Evolutionary conservation across 768 basidiomycete species (phyloP).

Genomic region (Pleurotus giganteus): DNA sequence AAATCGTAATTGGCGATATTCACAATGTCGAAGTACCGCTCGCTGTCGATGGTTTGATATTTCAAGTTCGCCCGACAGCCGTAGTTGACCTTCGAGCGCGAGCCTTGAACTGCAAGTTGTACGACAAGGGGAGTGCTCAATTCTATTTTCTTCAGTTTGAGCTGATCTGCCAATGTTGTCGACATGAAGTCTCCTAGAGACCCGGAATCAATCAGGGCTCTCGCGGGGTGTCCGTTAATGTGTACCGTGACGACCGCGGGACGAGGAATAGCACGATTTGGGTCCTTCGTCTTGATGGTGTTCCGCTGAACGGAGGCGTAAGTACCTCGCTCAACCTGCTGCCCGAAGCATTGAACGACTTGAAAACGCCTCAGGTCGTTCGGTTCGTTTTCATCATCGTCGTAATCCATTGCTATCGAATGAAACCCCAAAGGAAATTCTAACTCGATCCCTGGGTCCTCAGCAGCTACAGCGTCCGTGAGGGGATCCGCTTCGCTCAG

Average conservation of each 20-base stretch:
- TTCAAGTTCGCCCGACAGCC: no score
- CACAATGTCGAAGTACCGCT: slow-evolving; percentile 31
- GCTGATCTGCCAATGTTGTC: slow-evolving; percentile 29
- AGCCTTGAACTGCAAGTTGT: slow-evolving; percentile 37
- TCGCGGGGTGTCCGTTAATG: slow-evolving; percentile 27
- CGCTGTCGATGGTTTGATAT: slow-evolving; percentile 31
- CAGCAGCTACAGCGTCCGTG: no score
- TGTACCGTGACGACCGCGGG: slow-evolving; percentile 27
- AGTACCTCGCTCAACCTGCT: neutral
- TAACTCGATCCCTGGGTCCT: no score
- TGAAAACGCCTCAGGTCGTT: no score
- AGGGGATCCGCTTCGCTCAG: no score
- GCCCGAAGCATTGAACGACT: no score
- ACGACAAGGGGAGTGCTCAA: slow-evolving; percentile 30
- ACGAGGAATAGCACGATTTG: slow-evolving; percentile 18
- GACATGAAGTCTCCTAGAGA: slow-evolving; percentile 38
- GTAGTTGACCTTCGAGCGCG: slow-evolving; percentile 30
- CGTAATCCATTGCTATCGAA: no score
- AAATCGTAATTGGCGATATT: slow-evolving; percentile 37
- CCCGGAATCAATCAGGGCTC: slow-evolving; percentile 34
- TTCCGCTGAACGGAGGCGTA: slow-evolving; percentile 10
- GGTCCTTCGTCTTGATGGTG: slow-evolving; percentile 10
- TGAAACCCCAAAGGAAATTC: no score
- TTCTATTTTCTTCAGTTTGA: slow-evolving; percentile 21
- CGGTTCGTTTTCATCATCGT: no score